Evolutionary conservation across 73 alveolate species (phyloP).

Genomic region (Paramecium sonneborni): DNA sequence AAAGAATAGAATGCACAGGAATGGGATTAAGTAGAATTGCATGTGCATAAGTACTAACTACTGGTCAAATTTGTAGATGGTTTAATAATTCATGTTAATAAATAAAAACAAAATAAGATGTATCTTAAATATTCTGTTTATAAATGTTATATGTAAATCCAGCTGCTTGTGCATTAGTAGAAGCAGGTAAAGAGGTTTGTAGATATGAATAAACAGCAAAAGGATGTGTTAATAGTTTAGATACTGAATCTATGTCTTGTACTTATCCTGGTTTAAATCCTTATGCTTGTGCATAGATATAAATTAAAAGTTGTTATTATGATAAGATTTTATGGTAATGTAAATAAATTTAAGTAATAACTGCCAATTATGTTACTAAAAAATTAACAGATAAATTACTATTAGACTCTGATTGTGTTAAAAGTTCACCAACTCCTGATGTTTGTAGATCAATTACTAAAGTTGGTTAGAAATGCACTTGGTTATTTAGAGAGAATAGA

Average conservation of each 20-base stretch:
- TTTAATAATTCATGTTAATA: neutral
- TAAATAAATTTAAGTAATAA: neutral
- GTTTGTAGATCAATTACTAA: constrained; percentile 35
- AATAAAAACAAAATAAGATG: neutral
- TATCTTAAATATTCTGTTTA: neutral
- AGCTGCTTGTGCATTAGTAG: constrained; percentile 42
- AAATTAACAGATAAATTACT: neutral
- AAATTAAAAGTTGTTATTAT: neutral
- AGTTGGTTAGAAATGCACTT: constrained; percentile 6
- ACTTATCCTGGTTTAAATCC: neutral
- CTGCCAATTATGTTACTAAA: neutral
- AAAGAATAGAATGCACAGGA: neutral
- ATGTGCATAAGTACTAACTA: neutral
- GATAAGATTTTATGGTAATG: neutral
- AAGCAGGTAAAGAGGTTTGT: neutral
- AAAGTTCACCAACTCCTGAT: constrained; percentile 34
- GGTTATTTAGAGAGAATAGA: neutral
- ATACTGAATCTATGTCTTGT: neutral
- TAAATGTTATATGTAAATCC: neutral
- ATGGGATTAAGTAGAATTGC: constrained; percentile 23
- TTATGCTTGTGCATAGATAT: constrained; percentile 22
- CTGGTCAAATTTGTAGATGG: constrained; percentile 25
- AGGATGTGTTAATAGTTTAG: constrained; percentile 25
- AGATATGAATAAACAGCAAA: neutral
- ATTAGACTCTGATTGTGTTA: neutral